Evolutionary conservation across 495 filamentous ascomycete genomes (phyloP).

Genomic region (Penicillium mononematosum): DNA sequence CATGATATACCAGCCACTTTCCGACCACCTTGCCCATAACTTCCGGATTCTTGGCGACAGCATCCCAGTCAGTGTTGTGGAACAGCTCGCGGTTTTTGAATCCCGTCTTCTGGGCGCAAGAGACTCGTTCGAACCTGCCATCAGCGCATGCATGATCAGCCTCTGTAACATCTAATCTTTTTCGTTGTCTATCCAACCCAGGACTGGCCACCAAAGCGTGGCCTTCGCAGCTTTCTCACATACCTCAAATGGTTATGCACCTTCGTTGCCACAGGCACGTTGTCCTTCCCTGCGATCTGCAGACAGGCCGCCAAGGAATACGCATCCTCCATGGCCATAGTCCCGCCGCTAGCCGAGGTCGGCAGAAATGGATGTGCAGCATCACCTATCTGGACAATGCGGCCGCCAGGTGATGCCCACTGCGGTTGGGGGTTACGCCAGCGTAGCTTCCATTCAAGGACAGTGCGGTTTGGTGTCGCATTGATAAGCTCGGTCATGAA

Average conservation of each 20-base stretch:
- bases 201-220: neutral
- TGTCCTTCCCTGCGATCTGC: constrained; percentile 49
- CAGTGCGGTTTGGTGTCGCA: constrained; percentile 49
- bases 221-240: neutral
- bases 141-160: constrained; percentile 50
- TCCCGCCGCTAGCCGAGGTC: constrained; percentile 69
- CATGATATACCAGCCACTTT: constrained; percentile 60
- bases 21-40: constrained; percentile 48
- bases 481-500: constrained; percentile 57
- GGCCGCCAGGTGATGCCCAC: constrained; percentile 58
- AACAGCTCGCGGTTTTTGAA: constrained; percentile 56
- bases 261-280: constrained; percentile 38
- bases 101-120: constrained; percentile 54
- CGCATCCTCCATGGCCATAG: constrained; percentile 72
- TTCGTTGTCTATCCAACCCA: neutral
- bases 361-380: constrained; percentile 73
- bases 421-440: constrained; percentile 66
- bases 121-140: constrained; percentile 55
- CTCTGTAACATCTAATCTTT: neutral
- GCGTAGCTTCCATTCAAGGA: constrained; percentile 72
- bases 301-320: constrained; percentile 64
- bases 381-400: constrained; percentile 66
- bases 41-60: constrained; percentile 55
- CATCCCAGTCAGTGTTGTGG: constrained; percentile 58
- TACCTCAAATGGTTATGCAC: constrained; percentile 40